Conservation (phyloP, 2,329 filamentous ascomycete species). For the Penicillium sp. region DNA sequence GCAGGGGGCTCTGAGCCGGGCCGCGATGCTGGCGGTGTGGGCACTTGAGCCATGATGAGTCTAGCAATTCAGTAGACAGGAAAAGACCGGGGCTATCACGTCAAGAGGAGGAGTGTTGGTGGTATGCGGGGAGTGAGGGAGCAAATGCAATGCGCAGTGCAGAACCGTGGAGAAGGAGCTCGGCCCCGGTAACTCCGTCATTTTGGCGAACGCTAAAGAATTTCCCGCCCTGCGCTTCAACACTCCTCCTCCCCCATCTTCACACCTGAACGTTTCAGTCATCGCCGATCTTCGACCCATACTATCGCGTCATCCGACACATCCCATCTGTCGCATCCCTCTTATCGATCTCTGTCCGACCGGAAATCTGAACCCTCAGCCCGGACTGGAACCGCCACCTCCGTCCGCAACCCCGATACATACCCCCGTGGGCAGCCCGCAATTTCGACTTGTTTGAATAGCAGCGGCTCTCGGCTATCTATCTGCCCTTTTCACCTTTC, state of each 20-base stretch:
- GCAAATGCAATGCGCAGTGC: too few relatives aligned
- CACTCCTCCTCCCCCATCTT: conserved; percentile 4
- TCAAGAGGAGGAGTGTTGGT: too few relatives aligned
- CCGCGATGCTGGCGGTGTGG: conserved; percentile 40
- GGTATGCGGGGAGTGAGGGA: not conserved
- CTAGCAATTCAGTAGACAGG: not conserved
- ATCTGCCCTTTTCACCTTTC: not conserved
- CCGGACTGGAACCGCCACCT: conserved; percentile 20
- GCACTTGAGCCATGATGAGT: conserved; percentile 36
- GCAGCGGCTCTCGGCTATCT: not conserved
- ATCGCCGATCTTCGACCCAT: not conserved
- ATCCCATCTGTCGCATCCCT: not conserved
- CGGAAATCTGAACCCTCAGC: not conserved
- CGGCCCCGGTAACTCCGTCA: conserved; percentile 45
- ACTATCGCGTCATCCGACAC: too few relatives aligned
- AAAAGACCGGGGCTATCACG: not conserved
- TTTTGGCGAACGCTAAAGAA: conserved; percentile 38
- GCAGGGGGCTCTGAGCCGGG: conserved; percentile 33
- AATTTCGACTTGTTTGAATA: conserved; percentile 5
- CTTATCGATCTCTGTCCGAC: not conserved
- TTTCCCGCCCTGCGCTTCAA: conserved; percentile 36
- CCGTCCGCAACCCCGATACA: conserved; percentile 9
- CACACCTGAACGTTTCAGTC: not conserved
- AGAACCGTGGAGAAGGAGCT: conserved; percentile 19
- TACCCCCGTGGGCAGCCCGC: not conserved